These are phyloP conservation scores for Kuraishia borneana DNA, from an alignment of 805 yeast species.

Conservation along the genomic window DNA sequence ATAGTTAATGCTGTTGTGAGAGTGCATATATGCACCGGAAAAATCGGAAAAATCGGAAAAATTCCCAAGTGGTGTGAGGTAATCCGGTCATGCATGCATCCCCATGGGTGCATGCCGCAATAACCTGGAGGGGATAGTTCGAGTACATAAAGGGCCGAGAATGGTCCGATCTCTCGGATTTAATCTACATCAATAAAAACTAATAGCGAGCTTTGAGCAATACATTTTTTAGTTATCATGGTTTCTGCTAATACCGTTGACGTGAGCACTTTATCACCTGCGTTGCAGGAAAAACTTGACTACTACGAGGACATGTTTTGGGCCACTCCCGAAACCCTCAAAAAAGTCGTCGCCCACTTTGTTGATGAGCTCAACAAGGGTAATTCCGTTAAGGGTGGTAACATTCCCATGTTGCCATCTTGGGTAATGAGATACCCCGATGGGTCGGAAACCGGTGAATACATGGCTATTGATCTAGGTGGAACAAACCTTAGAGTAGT, in stretches of 20 bases:
- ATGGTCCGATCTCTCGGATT: no score
- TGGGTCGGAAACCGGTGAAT: slow-evolving; percentile 48
- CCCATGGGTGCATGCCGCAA: no score
- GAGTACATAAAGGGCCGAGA: no score
- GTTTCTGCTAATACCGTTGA: neutral
- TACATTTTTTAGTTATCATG: no score
- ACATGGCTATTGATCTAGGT: slow-evolving; percentile 49
- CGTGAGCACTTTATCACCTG: neutral
- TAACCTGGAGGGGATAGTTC: no score
- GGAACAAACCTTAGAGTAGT: slow-evolving; percentile 55
- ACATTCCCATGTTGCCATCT: slow-evolving; percentile 50
- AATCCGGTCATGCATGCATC: no score
- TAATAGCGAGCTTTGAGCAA: no score
- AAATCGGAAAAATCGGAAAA: no score
- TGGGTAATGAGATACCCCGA: slow-evolving; percentile 53
- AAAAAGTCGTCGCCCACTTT: slow-evolving; percentile 35
- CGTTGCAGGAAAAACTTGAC: neutral
- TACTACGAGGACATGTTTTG: slow-evolving; percentile 18
- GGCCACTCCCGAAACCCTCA: slow-evolving; percentile 28
- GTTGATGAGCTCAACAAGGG: slow-evolving; percentile 42
- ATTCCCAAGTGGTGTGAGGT: no score
- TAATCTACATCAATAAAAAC: no score
- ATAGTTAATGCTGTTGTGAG: no score
- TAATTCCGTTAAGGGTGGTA: slow-evolving; percentile 38
- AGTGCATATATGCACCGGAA: no score